Evolutionary conservation across 164 flowering plant genomes (phyloP).

Genomic region (Chimonanthus salicifolius): DNA sequence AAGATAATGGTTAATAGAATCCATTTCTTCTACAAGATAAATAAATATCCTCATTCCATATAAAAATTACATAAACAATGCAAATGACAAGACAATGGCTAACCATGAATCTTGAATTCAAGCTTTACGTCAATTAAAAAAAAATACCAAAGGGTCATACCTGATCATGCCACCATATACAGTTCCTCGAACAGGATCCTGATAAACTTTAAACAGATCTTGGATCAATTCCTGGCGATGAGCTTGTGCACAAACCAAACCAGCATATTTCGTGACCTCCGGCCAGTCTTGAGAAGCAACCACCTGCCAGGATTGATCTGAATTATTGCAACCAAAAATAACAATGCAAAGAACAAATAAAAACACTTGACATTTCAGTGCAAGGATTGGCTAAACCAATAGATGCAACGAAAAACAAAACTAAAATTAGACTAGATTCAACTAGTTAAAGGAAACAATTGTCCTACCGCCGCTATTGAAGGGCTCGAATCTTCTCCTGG

Average conservation of each 20-base stretch:
- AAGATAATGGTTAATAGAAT: not conserved
- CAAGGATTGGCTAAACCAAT: not conserved
- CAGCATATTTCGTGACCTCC: slow-evolving; percentile 71
- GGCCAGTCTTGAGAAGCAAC: slow-evolving; percentile 94
- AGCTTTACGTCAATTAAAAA: not conserved
- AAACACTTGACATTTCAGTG: not conserved
- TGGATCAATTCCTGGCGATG: slow-evolving; percentile 78
- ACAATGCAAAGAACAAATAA: not conserved
- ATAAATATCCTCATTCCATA: not conserved
- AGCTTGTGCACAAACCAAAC: slow-evolving; percentile 72
- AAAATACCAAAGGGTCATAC: slow-evolving; percentile 23
- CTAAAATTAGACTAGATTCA: not conserved
- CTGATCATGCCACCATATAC: slow-evolving; percentile 69
- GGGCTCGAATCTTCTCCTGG: slow-evolving; percentile 98
- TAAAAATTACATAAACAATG: not conserved
- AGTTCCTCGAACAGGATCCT: slow-evolving; percentile 63
- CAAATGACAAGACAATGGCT: not conserved
- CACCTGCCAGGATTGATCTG: slow-evolving; percentile 30
- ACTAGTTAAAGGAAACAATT: not conserved
- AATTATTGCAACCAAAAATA: not conserved
- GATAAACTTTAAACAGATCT: slow-evolving; percentile 61
- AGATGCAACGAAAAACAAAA: not conserved
- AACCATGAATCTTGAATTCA: not conserved
- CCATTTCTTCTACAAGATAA: not conserved
- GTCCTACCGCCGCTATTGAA: slow-evolving; percentile 86